phyloP scores from a whole-genome alignment of 176 grass and related monocot species.

The Alopecurus myosuroides region DNA sequence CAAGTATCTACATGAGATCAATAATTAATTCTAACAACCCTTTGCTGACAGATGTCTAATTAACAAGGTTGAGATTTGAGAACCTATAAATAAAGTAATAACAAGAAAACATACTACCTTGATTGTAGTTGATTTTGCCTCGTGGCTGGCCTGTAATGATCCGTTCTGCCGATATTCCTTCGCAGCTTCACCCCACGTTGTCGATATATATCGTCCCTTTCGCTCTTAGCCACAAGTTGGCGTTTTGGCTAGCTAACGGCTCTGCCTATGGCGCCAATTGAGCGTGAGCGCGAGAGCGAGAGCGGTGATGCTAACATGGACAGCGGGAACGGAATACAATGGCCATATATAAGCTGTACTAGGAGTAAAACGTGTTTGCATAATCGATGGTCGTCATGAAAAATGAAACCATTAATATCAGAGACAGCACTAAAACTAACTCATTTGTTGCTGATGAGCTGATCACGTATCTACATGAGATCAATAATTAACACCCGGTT shows the following conservation, averaged over 20 bases:
- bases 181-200: background rate
- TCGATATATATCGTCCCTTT: background rate
- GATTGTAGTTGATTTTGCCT: background rate
- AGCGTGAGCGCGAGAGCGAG: background rate
- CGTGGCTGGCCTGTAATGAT: background rate
- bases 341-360: background rate
- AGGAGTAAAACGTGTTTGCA: no score
- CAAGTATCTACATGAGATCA: background rate
- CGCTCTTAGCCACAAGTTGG: background rate
- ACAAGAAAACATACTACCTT: conserved; percentile 24
- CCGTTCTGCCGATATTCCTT: background rate
- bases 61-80: background rate
- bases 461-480: no score
- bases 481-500: no score
- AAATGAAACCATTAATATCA: no score
- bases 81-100: background rate
- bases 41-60: background rate
- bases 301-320: background rate
- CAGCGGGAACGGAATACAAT: background rate
- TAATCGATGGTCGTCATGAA: no score
- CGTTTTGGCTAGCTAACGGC: background rate
- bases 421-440: no score
- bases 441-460: no score
- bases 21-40: background rate
- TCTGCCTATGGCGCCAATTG: background rate